A percentile compares a stretch with the other conserved stretches of the same genome.
Evolutionary conservation across 2,329 filamentous ascomycete species (phyloP).

Genomic region (Fusarium buharicum): DNA sequence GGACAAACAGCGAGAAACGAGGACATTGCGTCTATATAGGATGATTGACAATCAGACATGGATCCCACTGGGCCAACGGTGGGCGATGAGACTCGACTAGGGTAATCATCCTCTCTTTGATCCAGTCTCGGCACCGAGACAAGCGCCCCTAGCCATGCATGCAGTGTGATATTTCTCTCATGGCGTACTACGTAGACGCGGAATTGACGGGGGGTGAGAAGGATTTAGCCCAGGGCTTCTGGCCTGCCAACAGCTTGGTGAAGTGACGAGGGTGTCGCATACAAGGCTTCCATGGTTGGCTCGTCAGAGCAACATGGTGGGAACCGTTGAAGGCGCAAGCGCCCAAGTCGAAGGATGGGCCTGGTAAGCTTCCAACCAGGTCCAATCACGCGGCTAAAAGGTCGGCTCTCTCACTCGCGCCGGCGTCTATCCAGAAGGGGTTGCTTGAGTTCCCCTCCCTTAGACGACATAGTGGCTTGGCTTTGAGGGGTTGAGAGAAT

Average conservation of each 20-base stretch:
- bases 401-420: slow-evolving; percentile 45
- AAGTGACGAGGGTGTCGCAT: slow-evolving; percentile 29
- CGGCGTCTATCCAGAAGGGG: slow-evolving; percentile 48
- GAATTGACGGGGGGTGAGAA: slow-evolving; percentile 26
- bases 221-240: slow-evolving; percentile 34
- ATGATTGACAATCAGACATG: slow-evolving; percentile 27
- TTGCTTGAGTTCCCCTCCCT: slow-evolving; percentile 19
- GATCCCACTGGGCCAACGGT: slow-evolving; percentile 25
- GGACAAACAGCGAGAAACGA: slow-evolving; percentile 38
- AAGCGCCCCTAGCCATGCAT: slow-evolving; percentile 48
- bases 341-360: slow-evolving; percentile 32
- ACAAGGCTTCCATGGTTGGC: slow-evolving; percentile 38
- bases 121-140: slow-evolving; percentile 25
- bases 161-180: slow-evolving; percentile 45
- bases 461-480: slow-evolving; percentile 26
- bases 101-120: slow-evolving; percentile 15
- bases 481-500: slow-evolving; percentile 24
- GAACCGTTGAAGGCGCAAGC: slow-evolving; percentile 47
- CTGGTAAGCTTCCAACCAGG: slow-evolving; percentile 25
- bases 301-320: slow-evolving; percentile 28
- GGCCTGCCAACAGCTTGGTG: slow-evolving; percentile 18
- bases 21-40: slow-evolving; percentile 46
- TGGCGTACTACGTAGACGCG: slow-evolving; percentile 40
- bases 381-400: slow-evolving; percentile 46
- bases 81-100: slow-evolving; percentile 17